A percentile compares a stretch with the other conserved stretches of the same genome.
Evolutionary conservation across 2,329 filamentous ascomycete genomes (phyloP).

Genomic region (Malbranchea zuffiana): DNA sequence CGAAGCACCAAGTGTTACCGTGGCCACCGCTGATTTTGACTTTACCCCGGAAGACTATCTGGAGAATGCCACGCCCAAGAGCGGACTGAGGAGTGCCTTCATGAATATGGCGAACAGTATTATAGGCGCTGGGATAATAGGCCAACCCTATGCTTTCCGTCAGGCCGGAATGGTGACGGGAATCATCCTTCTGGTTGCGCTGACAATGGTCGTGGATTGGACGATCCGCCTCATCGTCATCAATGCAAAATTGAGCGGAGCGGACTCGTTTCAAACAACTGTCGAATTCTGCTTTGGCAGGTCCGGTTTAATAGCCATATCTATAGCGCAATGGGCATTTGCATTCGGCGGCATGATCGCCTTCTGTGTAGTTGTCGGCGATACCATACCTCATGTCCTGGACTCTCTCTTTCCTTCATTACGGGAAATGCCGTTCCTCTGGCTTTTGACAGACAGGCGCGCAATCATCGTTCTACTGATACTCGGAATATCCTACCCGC

Average conservation of each 20-base stretch:
- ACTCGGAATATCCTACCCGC: conserved; percentile 73
- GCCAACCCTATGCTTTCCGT: conserved; percentile 89
- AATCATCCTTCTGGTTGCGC: conserved; percentile 59
- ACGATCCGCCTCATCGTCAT: conserved; percentile 94
- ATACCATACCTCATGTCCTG: conserved; percentile 87
- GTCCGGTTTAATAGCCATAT: conserved; percentile 78
- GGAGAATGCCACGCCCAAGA: conserved; percentile 63
- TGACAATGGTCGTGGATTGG: conserved; percentile 89
- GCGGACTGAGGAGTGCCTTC: conserved; percentile 74
- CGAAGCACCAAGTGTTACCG: conserved; percentile 65
- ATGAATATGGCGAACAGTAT: conserved; percentile 99
- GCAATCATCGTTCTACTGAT: conserved; percentile 83
- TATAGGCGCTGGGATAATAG: conserved; percentile 64
- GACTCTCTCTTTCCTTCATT: conserved; percentile 70
- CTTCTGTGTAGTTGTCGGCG: conserved; percentile 93
- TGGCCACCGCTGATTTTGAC: conserved; percentile 50
- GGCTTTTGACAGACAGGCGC: conserved; percentile 68
- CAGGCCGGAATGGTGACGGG: conserved; percentile 82
- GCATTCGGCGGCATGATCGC: conserved; percentile 98
- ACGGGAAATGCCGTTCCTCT: conserved; percentile 60
- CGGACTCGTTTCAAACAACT: conserved; percentile 88
- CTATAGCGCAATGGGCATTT: conserved; percentile 91
- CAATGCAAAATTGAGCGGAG: conserved; percentile 92
- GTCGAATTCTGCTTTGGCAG: conserved; percentile 92
- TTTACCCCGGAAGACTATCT: conserved; percentile 49